Conservation (phyloP, 371 early-diverging fungal genomes). For the Mycotypha africana region DNA sequence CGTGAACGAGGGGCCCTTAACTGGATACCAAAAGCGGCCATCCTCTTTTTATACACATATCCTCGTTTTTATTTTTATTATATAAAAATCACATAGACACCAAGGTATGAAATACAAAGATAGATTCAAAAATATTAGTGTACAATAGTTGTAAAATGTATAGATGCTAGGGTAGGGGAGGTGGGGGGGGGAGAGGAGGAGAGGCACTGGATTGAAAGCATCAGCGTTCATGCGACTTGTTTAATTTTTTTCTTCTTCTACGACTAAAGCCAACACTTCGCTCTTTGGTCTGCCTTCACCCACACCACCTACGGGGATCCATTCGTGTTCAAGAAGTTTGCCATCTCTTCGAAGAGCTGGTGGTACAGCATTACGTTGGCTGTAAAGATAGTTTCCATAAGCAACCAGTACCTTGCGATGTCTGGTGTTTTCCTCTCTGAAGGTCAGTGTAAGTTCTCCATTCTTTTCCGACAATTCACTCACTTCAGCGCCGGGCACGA, state of each 20-base stretch:
- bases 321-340: slow-evolving; percentile 12
- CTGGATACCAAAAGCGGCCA: too few species aligned
- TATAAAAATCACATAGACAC: too few species aligned
- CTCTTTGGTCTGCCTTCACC: slow-evolving; percentile 21
- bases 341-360: slow-evolving; percentile 22
- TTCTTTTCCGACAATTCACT: slow-evolving; percentile 4
- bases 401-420: slow-evolving; percentile 22
- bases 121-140: too few species aligned
- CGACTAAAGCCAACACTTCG: slow-evolving; percentile 18
- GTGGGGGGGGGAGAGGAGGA: too few species aligned
- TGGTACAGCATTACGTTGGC: slow-evolving; percentile 4
- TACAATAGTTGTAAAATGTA: too few species aligned
- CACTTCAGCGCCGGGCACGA: slow-evolving; percentile 43
- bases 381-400: slow-evolving; percentile 19
- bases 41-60: too few species aligned
- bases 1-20: too few species aligned
- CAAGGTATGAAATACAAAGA: too few species aligned
- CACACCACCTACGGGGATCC: slow-evolving; percentile 17
- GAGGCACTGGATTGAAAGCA: too few species aligned
- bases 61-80: too few species aligned
- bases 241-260: slow-evolving; percentile 6
- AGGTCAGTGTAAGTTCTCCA: slow-evolving; percentile 1
- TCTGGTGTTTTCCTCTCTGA: slow-evolving; percentile 18
- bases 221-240: too few species aligned
- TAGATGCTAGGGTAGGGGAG: too few species aligned